These are phyloP conservation scores for Plasmodium sp. DNA, from an alignment of 169 alveolate species.

Conservation along the genomic window DNA sequence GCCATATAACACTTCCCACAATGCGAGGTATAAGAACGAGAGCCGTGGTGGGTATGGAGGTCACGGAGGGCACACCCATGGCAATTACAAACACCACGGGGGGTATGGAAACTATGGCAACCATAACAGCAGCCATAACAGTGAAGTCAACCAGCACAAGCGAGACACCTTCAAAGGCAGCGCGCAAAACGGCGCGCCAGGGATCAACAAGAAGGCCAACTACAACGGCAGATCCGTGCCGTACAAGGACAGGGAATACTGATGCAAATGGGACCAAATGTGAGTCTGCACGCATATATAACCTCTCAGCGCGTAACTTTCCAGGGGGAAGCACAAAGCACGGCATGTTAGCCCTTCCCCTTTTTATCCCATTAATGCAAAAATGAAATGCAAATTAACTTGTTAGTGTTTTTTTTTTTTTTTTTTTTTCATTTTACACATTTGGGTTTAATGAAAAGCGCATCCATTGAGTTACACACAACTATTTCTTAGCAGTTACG, in stretches of 20 bases:
- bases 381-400: background rate
- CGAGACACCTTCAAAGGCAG: slow-evolving; percentile 18
- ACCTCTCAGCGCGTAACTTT: background rate
- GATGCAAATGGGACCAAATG: background rate
- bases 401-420: background rate
- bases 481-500: background rate
- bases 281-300: background rate
- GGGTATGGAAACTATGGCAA: background rate
- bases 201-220: slow-evolving; percentile 9
- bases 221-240: slow-evolving; percentile 63
- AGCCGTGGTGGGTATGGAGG: background rate
- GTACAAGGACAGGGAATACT: slow-evolving; percentile 45
- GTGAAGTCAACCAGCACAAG: slow-evolving; percentile 6
- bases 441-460: slow-evolving; percentile 17
- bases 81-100: background rate
- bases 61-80: background rate
- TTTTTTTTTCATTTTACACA: background rate
- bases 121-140: background rate
- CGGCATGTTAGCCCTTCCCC: background rate
- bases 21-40: background rate
- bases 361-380: background rate
- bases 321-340: background rate
- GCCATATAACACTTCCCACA: background rate
- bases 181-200: background rate
- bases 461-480: background rate